These are phyloP conservation scores for Astrocystis sublimbata DNA, from an alignment of 495 filamentous ascomycete genomes.

Conservation along the genomic window DNA sequence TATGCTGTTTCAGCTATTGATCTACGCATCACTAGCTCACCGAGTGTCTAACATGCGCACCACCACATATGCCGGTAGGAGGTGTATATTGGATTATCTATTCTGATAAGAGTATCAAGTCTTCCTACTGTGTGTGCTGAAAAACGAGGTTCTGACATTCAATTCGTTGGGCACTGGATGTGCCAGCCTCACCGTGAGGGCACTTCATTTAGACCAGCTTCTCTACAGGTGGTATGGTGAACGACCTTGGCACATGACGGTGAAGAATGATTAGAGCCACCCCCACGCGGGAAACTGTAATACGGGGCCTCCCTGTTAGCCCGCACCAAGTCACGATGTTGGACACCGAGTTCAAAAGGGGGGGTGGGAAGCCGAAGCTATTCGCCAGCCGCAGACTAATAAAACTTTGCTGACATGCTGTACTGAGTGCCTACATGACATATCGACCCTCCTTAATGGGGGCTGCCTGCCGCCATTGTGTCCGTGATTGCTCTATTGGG, in stretches of 20 bases:
- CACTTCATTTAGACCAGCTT: no score
- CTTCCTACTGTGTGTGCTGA: no score
- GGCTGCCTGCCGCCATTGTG: slow-evolving; percentile 14
- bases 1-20: slow-evolving; percentile 15
- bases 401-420: slow-evolving; percentile 4
- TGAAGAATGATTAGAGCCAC: slow-evolving; percentile 9
- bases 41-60: not conserved
- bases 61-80: not conserved
- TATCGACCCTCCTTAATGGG: not conserved
- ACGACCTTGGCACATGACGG: not conserved
- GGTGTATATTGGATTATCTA: not conserved
- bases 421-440: slow-evolving; percentile 4
- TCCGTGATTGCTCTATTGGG: not conserved
- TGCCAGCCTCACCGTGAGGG: slow-evolving; percentile 38
- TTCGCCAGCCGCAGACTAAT: slow-evolving; percentile 5
- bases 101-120: no score
- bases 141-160: no score
- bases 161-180: no score
- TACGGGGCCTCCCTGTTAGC: not conserved
- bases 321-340: not conserved
- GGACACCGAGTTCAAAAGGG: not conserved
- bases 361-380: slow-evolving; percentile 1
- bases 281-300: slow-evolving; percentile 13
- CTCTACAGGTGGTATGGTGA: no score
- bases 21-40: not conserved